Evolutionary conservation across 139 green algal genomes (phyloP).

Genomic region (Tetratostichococcus sp.): DNA sequence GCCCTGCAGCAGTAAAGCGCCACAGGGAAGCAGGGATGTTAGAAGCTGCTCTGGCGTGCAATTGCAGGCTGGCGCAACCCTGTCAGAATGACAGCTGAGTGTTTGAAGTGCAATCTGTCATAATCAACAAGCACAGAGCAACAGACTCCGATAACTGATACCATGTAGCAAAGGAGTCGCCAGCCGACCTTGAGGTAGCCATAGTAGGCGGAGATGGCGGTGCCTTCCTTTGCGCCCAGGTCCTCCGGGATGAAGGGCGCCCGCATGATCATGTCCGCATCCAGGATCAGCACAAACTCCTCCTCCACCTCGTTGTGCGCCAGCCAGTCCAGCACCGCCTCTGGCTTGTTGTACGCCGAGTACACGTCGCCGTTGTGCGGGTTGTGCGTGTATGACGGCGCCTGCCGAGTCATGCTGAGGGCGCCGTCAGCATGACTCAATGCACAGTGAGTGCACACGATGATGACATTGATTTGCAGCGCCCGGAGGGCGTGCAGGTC

Average conservation of each 20-base stretch:
- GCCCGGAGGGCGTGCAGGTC: too few species aligned
- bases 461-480: too few species aligned
- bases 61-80: too few species aligned
- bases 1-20: slow-evolving; percentile 16
- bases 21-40: too few species aligned
- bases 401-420: slow-evolving; percentile 1
- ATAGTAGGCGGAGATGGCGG: slow-evolving; percentile 22
- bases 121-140: too few species aligned
- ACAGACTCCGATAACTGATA: too few species aligned
- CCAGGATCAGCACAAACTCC: slow-evolving; percentile 59
- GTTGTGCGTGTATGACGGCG: slow-evolving; percentile 10
- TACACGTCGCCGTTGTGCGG: slow-evolving; percentile 16
- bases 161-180: too few species aligned
- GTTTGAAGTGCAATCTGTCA: too few species aligned
- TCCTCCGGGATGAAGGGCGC: slow-evolving; percentile 27
- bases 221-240: slow-evolving; percentile 1
- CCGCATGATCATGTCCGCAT: slow-evolving; percentile 65
- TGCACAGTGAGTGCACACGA: too few species aligned
- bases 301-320: slow-evolving; percentile 34
- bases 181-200: slow-evolving; percentile 20
- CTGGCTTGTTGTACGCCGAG: slow-evolving; percentile 57
- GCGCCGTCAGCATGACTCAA: too few species aligned
- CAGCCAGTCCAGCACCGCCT: slow-evolving; percentile 73
- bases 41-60: too few species aligned
- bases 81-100: too few species aligned